A percentile compares a stretch with the other conserved stretches of the same genome.
These are phyloP conservation scores for Amphicarpaea edgeworthii DNA, from an alignment of 306 rosid genomes.

Conservation along the genomic window DNA sequence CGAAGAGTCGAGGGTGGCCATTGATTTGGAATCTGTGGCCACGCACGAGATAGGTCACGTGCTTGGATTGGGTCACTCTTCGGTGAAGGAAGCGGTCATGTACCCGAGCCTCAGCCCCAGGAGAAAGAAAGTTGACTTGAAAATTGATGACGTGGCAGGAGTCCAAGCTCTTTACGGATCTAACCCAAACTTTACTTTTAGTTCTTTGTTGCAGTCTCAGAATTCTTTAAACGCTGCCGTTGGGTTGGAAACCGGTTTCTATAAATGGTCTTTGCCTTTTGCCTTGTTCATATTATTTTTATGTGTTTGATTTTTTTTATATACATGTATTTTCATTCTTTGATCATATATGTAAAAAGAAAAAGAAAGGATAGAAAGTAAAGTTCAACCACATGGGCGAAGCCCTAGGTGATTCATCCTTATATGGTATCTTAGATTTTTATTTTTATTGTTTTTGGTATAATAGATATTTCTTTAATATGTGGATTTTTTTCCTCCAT, in stretches of 20 bases:
- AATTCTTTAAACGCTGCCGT: slow-evolving; percentile 54
- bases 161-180: slow-evolving; percentile 89
- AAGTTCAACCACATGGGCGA: slow-evolving; percentile 38
- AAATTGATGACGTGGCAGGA: slow-evolving; percentile 87
- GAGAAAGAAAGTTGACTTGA: slow-evolving; percentile 70
- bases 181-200: slow-evolving; percentile 75
- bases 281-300: slow-evolving; percentile 41
- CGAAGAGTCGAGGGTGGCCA: slow-evolving; percentile 75
- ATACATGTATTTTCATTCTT: slow-evolving; percentile 40
- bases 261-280: slow-evolving; percentile 46
- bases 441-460: neutral
- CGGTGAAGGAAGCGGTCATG: slow-evolving; percentile 87
- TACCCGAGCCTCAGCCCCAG: slow-evolving; percentile 87
- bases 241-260: slow-evolving; percentile 35
- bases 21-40: slow-evolving; percentile 93
- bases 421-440: neutral
- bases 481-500: neutral
- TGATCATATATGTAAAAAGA: slow-evolving; percentile 30
- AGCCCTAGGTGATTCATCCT: slow-evolving; percentile 36
- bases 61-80: slow-evolving; percentile 82
- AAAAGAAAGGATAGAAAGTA: slow-evolving; percentile 23
- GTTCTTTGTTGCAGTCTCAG: slow-evolving; percentile 64
- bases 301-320: slow-evolving; percentile 4
- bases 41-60: slow-evolving; percentile 98
- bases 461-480: slow-evolving; percentile 13